Evolutionary conservation across 2,329 filamentous ascomycete genomes (phyloP).

Genomic region (Westerdykella ornata): DNA sequence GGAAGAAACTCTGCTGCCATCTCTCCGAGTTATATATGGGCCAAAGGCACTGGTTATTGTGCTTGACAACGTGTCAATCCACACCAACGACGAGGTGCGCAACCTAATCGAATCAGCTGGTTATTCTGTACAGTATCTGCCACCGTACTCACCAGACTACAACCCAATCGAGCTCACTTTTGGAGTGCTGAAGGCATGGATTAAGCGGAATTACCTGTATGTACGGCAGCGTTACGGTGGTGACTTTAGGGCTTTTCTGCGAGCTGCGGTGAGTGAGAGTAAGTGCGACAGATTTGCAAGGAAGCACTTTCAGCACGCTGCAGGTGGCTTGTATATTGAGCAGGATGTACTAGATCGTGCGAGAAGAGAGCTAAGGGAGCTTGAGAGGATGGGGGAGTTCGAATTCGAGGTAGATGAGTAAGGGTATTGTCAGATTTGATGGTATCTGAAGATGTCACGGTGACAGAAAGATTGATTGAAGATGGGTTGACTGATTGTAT

Average conservation of each 20-base stretch:
- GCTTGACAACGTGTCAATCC: no score
- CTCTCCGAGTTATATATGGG: neutral
- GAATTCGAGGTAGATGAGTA: no score
- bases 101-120: neutral
- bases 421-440: no score
- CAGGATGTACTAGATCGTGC: no score
- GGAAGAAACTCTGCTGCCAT: neutral
- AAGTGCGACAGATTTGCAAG: slow-evolving; percentile 1
- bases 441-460: no score
- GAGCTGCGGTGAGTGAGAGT: neutral
- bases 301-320: slow-evolving; percentile 1
- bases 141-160: slow-evolving; percentile 9
- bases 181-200: slow-evolving; percentile 8
- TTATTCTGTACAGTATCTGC: slow-evolving; percentile 6
- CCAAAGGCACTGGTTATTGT: neutral
- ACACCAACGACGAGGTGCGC: neutral
- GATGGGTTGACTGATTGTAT: no score
- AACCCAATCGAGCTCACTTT: slow-evolving; percentile 9
- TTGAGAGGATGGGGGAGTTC: no score
- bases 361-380: no score
- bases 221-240: neutral
- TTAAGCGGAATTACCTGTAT: neutral
- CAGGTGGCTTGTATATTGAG: no score
- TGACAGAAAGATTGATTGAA: no score
- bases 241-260: neutral